Evolutionary conservation across 2,329 filamentous ascomycete species (phyloP), one percentile per base, ranked within the genome.

Genomic region (Aspergillus aculeatinus): DNA sequence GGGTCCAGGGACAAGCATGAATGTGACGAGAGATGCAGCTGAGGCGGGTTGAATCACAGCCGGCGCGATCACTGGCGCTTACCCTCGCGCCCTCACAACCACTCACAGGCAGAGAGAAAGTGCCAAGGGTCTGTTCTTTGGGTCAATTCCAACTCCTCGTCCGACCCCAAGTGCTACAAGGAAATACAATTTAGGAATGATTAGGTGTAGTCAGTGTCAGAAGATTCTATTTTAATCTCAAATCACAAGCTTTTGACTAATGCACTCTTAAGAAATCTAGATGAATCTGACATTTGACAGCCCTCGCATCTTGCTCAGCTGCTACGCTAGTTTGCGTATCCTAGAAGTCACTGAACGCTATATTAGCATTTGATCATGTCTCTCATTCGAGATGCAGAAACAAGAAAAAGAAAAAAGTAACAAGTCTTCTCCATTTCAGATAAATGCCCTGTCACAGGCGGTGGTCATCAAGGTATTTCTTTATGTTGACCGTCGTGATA

Each of bases 401-500:
- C 27, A 10, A 29, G 7, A 9, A 27, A 29, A 29, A 9, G 9
- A 7, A 6, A 14, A 35, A 12, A 48, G 19, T 35, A 35, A 63
- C 57, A 23, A 44, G 29, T 60, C 57, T 44, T 57, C 49, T 44
- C 39, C 39, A 44, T 63, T 56, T 67, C 65, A 77, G 74, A 75
- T 76, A 66, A 63, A 70, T 68, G 87, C 88, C 88, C 81, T 87
- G 88, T 91, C 88, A 90, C 81, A 87, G 88, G 88, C 87, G 68
- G 79, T 80, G 87, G 81, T 91, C 89, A 90, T 91, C 89, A 92
- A 89, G 80, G 83, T 80, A 77, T 65, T 84, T 87, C 56, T 55
- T 55, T 92, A 90, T 89, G 89, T 89, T 89, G 89, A 92, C 89
- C 89, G 89, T 92, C 89, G 89, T 92, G 89, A 91, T 87, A 85